Evolutionary conservation across 163 green algal genomes (phyloP).

Genomic region (Prototheca wickerhamii): DNA sequence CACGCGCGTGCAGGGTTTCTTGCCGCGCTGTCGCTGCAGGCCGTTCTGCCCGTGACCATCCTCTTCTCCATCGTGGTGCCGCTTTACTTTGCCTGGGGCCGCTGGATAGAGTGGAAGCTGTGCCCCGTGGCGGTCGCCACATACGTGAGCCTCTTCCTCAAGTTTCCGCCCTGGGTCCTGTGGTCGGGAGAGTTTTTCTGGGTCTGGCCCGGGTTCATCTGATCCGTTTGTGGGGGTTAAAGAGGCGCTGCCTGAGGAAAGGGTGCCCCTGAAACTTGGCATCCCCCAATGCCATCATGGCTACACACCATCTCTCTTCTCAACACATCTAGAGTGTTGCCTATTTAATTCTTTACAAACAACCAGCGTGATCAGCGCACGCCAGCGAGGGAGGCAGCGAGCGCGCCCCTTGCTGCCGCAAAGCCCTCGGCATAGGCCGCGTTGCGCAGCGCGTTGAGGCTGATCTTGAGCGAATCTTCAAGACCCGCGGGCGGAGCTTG

Average conservation of each 20-base stretch:
- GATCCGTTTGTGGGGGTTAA: conserved; percentile 1
- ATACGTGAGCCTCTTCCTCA: conserved; percentile 31
- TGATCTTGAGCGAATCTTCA: neutral
- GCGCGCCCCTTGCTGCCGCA: neutral
- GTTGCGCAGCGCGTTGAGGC: neutral
- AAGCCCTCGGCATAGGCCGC: neutral
- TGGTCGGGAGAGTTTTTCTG: conserved; percentile 2
- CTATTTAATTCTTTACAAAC: too few relatives aligned
- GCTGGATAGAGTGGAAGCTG: conserved; percentile 21
- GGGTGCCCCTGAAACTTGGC: too few relatives aligned
- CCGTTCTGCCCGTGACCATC: conserved; percentile 28
- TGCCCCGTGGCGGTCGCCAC: conserved; percentile 30
- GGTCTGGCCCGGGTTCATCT: conserved; percentile 32
- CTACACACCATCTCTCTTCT: too few relatives aligned
- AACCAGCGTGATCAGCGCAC: neutral
- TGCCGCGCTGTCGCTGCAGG: conserved; percentile 31
- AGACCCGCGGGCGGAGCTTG: too few relatives aligned
- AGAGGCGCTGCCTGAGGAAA: neutral
- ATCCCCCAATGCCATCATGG: too few relatives aligned
- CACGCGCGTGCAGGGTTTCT: conserved; percentile 14
- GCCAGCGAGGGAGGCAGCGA: neutral
- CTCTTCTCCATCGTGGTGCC: conserved; percentile 18
- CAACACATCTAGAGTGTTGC: too few relatives aligned
- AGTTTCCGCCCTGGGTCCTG: conserved; percentile 27
- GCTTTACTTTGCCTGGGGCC: conserved; percentile 28